A percentile compares a stretch with the other conserved stretches of the same genome.
These are phyloP conservation scores for Boechera stricta DNA, from an alignment of 345 rosid genomes.

Conservation along the genomic window DNA sequence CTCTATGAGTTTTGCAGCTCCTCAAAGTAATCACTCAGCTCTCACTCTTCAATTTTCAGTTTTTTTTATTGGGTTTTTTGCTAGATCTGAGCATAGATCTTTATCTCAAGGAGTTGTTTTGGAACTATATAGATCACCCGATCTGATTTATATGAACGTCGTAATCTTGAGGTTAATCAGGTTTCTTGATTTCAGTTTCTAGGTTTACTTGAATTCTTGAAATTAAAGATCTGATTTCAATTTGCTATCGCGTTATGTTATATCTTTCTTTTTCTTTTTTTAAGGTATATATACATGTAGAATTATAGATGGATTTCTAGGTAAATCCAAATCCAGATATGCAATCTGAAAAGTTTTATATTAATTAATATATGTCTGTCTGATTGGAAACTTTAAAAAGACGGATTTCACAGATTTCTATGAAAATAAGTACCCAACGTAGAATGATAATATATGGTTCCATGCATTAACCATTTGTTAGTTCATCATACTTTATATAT, in stretches of 20 bases:
- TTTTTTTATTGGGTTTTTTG: not conserved
- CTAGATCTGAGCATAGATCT: conserved; percentile 35
- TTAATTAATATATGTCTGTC: conserved; percentile 17
- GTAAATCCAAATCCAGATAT: conserved; percentile 18
- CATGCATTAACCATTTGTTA: conserved; percentile 47
- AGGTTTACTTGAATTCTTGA: not conserved
- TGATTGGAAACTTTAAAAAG: conserved; percentile 29
- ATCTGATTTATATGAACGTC: conserved; percentile 23
- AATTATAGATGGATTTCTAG: not conserved
- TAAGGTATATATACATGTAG: not conserved
- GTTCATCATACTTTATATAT: conserved; percentile 28
- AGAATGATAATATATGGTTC: conserved; percentile 44
- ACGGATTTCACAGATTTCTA: conserved; percentile 41
- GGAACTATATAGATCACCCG: conserved; percentile 9
- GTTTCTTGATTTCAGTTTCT: conserved; percentile 13
- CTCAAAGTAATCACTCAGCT: conserved; percentile 56
- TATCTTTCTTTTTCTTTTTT: no score
- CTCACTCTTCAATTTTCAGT: not conserved
- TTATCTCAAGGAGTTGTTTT: conserved; percentile 16
- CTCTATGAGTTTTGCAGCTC: conserved; percentile 95
- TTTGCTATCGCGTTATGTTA: not conserved
- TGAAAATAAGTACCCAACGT: conserved; percentile 42
- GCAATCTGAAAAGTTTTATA: conserved; percentile 26
- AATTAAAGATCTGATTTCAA: not conserved
- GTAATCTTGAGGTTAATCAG: not conserved